Evolutionary conservation across 2,329 filamentous ascomycete species (phyloP), one percentile per base, ranked within the genome.

Genomic region (Fusarium pilosicola): DNA sequence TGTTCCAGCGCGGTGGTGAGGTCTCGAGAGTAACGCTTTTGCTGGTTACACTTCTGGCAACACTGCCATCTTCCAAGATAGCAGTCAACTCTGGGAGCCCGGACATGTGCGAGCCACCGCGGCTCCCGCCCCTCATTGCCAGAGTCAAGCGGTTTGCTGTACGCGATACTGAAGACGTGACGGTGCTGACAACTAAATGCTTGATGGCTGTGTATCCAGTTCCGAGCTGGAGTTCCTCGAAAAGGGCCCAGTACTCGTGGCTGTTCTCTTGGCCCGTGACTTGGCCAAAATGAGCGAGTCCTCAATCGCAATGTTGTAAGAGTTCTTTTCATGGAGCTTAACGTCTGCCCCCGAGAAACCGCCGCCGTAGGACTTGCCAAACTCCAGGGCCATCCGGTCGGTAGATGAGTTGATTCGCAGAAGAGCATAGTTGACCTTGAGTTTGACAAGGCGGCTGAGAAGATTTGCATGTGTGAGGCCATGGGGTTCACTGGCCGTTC

Each of bases 151-250:
- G 55, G 52, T 70, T 22, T 57, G 59, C 68, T 15, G 68, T 70
- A 20, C 68, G 67, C n/a, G 68, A 71, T 6, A 68, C 67, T 13
- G 68, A 71, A 26, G 45, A 54, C 11, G 68, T 71, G 44, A 71
- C 68, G 14, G 59, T 67, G n/a, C 41, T 66, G 30, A 71, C 68
- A 14, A 71, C 68, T 2, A 71, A 32, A 44, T 72, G 62, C 5
- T 45, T 39, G n/a, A 71, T 51, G 3, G 60, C 60, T 15, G 48
- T 56, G 12, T 70, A 70, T 1, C 60, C 39, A 2, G 54, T 61
- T 7, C 68, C 68, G 5, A 70, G 22, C 6, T 70, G 26, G 3
- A 62, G 48, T n/a, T 70, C 68, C 15, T 70, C 60, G 14, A 70
- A 70, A 4, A 69, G 38, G 68, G 42, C 30, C 55, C 55, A 14